Evolutionary conservation across 495 filamentous ascomycete genomes (phyloP), one percentile per base, ranked within the genome.

Genomic region (Talaromyces wortmannii): DNA sequence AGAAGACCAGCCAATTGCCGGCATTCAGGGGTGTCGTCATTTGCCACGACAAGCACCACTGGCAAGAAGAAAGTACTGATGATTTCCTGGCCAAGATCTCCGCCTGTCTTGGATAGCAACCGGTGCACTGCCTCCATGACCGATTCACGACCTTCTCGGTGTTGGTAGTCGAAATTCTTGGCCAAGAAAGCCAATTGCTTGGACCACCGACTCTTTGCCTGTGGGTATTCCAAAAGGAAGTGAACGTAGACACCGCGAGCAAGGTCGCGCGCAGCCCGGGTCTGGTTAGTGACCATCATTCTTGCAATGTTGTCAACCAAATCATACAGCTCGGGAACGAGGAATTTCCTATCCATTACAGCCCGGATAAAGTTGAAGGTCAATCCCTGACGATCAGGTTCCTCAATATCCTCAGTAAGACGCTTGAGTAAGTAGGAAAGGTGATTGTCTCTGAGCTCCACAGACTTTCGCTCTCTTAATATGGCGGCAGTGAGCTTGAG

Each of bases 211-310:
- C 83, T 86, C 65, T 89, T 89, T 60, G 86, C 89, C 64, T 97
- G 94, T 0, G 94, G 94, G 64, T 97, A 98, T 45, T 97, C 89
- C 58, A 91, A 84, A 36, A 98, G 68, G 76, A 97, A 98, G 61
- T 96, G 90, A 66, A 96, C 84, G 70, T 95, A 98, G 23, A 85
- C 87, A 17, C 90, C 89, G 31, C 95, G 83, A 15, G 92, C 92
- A 33, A 92, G 71, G 61, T 96, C 91, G 44, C 92, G 81, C 3
- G 92, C 88, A 57, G 84, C 83, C 60, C 86, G 84, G 59, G 91
- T 91, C 55, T 95, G 87, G 67, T 96, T 97, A 23, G 88, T 96
- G 55, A 98, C 89, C 92, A 97, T 96, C 69, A 97, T 86, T n/a
- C 78, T 82, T 23, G 89, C 88, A 32, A 97, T 84, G 59, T 86